Percentiles rank a stretch among this genome's conserved stretches.
Evolutionary conservation across 306 rosid genomes (phyloP).

Genomic region (Hippophae rhamnoides): DNA sequence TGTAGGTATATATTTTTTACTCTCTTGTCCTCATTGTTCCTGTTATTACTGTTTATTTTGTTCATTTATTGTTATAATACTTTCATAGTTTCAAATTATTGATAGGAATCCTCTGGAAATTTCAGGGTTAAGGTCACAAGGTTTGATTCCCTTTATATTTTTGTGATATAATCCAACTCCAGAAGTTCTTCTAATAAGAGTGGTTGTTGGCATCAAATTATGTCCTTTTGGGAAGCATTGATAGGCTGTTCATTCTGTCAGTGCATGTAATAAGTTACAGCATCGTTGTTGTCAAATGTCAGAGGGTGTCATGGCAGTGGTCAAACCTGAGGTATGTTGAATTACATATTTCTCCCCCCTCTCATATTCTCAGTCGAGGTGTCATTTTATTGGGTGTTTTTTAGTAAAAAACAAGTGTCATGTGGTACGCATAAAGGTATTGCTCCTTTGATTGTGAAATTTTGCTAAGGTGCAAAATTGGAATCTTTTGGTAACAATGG

Average conservation of each 20-base stretch:
- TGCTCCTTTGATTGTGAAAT: no score
- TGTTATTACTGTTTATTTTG: no score
- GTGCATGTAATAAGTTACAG: constrained; percentile 16
- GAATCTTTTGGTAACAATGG: no score
- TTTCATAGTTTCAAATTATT: no score
- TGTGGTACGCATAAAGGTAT: neutral
- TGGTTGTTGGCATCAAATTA: constrained; percentile 36
- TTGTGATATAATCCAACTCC: constrained; percentile 13
- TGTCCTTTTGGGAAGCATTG: constrained; percentile 36
- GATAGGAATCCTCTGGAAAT: constrained; percentile 16
- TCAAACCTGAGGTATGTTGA: constrained; percentile 67
- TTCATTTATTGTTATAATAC: no score
- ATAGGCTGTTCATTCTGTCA: constrained; percentile 19
- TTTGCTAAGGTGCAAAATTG: neutral
- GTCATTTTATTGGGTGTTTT: no score
- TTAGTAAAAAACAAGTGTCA: neutral
- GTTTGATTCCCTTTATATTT: constrained; percentile 13
- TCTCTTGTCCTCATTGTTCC: no score
- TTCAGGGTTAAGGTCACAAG: constrained; percentile 32
- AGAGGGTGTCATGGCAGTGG: constrained; percentile 58
- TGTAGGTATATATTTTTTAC: no score
- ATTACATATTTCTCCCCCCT: neutral
- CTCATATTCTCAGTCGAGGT: no score
- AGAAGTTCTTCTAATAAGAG: constrained; percentile 34
- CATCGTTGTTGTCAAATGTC: constrained; percentile 46